Conservation (phyloP, 257 asterid species). For the Verbascum thapsus region DNA sequence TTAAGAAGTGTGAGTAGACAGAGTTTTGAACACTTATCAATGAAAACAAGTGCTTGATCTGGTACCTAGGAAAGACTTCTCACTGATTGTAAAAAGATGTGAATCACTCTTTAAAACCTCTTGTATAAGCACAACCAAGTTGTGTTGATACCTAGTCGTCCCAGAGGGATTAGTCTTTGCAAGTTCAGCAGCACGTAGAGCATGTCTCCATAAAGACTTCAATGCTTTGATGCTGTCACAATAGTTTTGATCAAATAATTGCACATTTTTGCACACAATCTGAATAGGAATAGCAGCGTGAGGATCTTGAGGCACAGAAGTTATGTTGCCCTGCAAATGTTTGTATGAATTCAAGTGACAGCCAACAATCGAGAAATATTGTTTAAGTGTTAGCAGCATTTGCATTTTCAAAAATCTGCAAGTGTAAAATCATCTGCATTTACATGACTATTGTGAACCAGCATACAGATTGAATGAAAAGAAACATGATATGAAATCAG, state of each 20-base stretch:
- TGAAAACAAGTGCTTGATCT: slow-evolving; percentile 13
- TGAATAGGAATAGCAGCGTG: slow-evolving; percentile 71
- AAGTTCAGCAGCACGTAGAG: slow-evolving; percentile 49
- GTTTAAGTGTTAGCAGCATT: slow-evolving; percentile 5
- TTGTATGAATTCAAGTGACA: slow-evolving; percentile 21
- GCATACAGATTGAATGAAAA: slow-evolving; percentile 6
- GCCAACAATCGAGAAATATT: slow-evolving; percentile 10
- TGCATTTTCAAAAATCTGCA: slow-evolving; percentile 17
- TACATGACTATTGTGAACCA: slow-evolving; percentile 9
- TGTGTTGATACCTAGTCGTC: slow-evolving; percentile 64
- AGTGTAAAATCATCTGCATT: slow-evolving; percentile 23
- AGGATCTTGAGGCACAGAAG: slow-evolving; percentile 62
- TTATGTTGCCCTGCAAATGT: slow-evolving; percentile 65
- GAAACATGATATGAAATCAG: slow-evolving; percentile 1
- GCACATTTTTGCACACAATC: slow-evolving; percentile 49
- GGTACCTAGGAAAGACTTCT: slow-evolving; percentile 78
- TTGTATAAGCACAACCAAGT: slow-evolving; percentile 64
- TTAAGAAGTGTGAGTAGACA: slow-evolving; percentile 19
- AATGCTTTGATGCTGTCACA: slow-evolving; percentile 42
- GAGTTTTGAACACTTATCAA: background rate
- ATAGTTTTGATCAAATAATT: slow-evolving; percentile 34
- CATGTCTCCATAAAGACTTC: slow-evolving; percentile 60
- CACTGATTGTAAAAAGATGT: slow-evolving; percentile 66
- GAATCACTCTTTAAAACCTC: slow-evolving; percentile 65
- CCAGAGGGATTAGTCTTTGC: slow-evolving; percentile 54